Evolutionary conservation across 2,329 filamentous ascomycete species (phyloP).

Genomic region (Pestalotiopsis sp.): DNA sequence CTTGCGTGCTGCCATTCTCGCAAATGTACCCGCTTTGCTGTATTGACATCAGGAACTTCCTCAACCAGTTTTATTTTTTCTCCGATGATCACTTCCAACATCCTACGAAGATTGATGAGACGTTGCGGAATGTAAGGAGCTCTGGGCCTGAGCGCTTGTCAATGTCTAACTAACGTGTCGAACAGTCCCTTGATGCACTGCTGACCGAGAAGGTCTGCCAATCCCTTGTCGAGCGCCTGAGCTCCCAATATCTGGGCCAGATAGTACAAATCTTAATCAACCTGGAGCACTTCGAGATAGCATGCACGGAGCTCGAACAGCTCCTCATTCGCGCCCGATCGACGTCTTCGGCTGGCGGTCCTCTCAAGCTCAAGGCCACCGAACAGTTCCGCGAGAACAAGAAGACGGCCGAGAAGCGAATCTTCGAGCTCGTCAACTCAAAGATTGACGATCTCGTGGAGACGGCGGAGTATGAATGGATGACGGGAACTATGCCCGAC

Average conservation of each 20-base stretch:
- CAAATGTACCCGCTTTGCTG: conserved; percentile 99
- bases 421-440: conserved; percentile 97
- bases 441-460: conserved; percentile 98
- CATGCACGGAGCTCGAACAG: conserved; percentile 86
- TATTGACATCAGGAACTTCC: conserved; percentile 95
- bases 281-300: conserved; percentile 92
- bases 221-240: conserved; percentile 82
- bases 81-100: conserved; percentile 95
- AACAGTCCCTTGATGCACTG: conserved; percentile 90
- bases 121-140: conserved; percentile 68
- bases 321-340: conserved; percentile 84
- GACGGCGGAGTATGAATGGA: conserved; percentile 95
- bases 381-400: conserved; percentile 87
- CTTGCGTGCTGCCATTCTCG: conserved; percentile 94
- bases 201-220: conserved; percentile 90
- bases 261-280: conserved; percentile 99
- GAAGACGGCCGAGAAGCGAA: conserved; percentile 94
- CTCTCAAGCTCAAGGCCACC: conserved; percentile 79
- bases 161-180: conserved; percentile 9
- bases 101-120: conserved; percentile 86
- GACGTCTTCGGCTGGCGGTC: conserved; percentile 77
- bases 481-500: conserved; percentile 56
- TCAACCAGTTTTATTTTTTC: conserved; percentile 98
- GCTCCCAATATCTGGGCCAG: conserved; percentile 92
- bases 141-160: not conserved